These are phyloP conservation scores for Westerdykella ornata DNA, from an alignment of 2,329 filamentous ascomycete genomes.

Conservation along the genomic window DNA sequence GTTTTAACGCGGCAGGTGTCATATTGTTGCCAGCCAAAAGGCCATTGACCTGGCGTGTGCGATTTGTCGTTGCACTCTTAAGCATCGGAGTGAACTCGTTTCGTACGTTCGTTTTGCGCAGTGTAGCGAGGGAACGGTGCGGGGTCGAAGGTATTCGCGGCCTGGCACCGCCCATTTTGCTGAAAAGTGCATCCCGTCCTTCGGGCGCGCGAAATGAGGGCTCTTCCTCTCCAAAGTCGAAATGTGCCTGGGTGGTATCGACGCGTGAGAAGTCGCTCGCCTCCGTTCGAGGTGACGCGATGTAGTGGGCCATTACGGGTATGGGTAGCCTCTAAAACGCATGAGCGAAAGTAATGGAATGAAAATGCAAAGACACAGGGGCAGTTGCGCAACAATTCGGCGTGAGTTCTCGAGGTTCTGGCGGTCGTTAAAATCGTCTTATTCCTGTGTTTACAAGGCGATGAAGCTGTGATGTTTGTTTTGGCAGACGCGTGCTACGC, in stretches of 20 bases:
- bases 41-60: slow-evolving; percentile 42
- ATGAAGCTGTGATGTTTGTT: slow-evolving; percentile 14
- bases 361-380: too few relatives aligned
- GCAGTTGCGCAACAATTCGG: too few relatives aligned
- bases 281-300: slow-evolving; percentile 84
- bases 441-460: slow-evolving; percentile 5
- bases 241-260: slow-evolving; percentile 51
- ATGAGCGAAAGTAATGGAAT: slow-evolving; percentile 25
- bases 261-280: slow-evolving; percentile 73
- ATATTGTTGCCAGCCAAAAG: slow-evolving; percentile 29
- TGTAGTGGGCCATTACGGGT: slow-evolving; percentile 43
- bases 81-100: slow-evolving; percentile 92
- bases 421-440: slow-evolving; percentile 5
- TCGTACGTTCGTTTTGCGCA: slow-evolving; percentile 49
- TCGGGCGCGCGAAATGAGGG: slow-evolving; percentile 74
- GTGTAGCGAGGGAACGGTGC: slow-evolving; percentile 57
- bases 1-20: slow-evolving; percentile 62
- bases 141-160: slow-evolving; percentile 56
- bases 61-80: slow-evolving; percentile 70
- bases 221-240: slow-evolving; percentile 82
- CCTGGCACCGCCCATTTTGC: slow-evolving; percentile 58
- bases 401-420: not conserved
- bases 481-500: slow-evolving; percentile 7
- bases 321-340: slow-evolving; percentile 17
- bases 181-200: slow-evolving; percentile 66